phyloP scores from a whole-genome alignment of 2,329 filamentous ascomycete species.

The Colletotrichum karsti region DNA sequence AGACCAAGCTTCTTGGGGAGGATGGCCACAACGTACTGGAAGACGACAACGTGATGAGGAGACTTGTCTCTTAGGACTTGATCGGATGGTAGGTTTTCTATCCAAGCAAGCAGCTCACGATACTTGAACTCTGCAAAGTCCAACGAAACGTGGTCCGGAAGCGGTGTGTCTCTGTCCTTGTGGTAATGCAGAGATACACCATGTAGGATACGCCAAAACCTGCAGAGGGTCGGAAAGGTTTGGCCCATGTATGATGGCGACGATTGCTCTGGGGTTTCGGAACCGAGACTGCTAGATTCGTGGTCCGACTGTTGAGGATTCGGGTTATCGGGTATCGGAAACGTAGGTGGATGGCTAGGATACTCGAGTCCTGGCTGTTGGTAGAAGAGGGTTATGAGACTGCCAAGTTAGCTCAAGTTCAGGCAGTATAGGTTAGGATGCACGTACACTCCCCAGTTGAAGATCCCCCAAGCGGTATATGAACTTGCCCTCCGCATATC shows the following conservation, averaged over 20 bases:
- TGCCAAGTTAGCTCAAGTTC: slow-evolving; percentile 17
- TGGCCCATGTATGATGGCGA: slow-evolving; percentile 32
- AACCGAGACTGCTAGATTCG: not conserved
- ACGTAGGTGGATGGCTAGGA: slow-evolving; percentile 3
- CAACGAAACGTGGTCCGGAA: slow-evolving; percentile 24
- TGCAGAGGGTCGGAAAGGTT: slow-evolving; percentile 41
- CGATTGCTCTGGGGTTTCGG: not conserved
- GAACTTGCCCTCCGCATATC: slow-evolving; percentile 20
- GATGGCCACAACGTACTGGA: slow-evolving; percentile 42
- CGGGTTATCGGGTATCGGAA: slow-evolving; percentile 33
- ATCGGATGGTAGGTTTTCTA: slow-evolving; percentile 37
- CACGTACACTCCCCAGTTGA: slow-evolving; percentile 48
- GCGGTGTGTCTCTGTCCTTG: slow-evolving; percentile 24
- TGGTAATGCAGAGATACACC: slow-evolving; percentile 39
- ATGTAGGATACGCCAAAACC: slow-evolving; percentile 48
- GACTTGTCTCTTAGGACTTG: slow-evolving; percentile 36
- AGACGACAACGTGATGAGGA: slow-evolving; percentile 43
- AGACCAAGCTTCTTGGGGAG: no score
- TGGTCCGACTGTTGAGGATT: not conserved
- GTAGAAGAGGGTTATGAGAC: slow-evolving; percentile 41
- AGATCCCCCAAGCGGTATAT: slow-evolving; percentile 40
- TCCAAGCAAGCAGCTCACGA: slow-evolving; percentile 48
- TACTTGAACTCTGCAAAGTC: slow-evolving; percentile 46
- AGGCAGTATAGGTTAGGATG: not conserved
- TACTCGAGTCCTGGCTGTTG: slow-evolving; percentile 39